phyloP scores from a whole-genome alignment of 2,329 filamentous ascomycete species.

The Aaosphaeria arxii region DNA sequence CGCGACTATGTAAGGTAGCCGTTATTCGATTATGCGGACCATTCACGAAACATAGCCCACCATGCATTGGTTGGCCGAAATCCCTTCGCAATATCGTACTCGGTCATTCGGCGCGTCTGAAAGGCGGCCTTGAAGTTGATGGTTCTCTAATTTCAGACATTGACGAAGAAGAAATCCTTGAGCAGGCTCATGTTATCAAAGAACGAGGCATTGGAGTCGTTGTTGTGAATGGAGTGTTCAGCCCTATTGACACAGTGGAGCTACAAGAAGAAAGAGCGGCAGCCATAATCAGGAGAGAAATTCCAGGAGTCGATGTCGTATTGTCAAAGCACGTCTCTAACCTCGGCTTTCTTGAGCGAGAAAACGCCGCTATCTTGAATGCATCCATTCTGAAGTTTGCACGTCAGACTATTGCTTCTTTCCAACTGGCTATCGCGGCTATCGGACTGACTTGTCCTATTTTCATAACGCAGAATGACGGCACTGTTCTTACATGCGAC shows the following conservation, averaged over 20 bases:
- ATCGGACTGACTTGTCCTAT: conserved; percentile 46
- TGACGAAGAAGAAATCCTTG: conserved; percentile 44
- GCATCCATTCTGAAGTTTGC: conserved; percentile 49
- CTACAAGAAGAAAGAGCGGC: conserved; percentile 52
- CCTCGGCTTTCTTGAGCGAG: conserved; percentile 49
- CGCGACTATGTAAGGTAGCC: conserved; percentile 51
- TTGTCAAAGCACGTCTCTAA: conserved; percentile 52
- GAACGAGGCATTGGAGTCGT: conserved; percentile 46
- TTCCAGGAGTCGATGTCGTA: conserved; percentile 49
- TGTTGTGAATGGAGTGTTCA: conserved; percentile 58
- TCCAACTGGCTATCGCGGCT: conserved; percentile 45
- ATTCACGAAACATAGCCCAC: conserved; percentile 49
- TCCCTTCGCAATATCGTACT: conserved; percentile 46
- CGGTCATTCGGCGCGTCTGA: conserved; percentile 44
- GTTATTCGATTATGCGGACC: conserved; percentile 50
- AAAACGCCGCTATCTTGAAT: conserved; percentile 52
- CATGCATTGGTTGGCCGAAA: conserved; percentile 49
- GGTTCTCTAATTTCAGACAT: conserved; percentile 45
- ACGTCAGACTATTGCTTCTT: conserved; percentile 44
- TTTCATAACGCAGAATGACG: conserved; percentile 54
- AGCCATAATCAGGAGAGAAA: conserved; percentile 46
- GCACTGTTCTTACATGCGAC: conserved; percentile 47
- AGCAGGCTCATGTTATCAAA: conserved; percentile 44
- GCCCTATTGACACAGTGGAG: conserved; percentile 54
- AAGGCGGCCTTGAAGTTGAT: conserved; percentile 51